Conservation (phyloP, 257 asterid genomes). For the Cinchona pubescens region DNA sequence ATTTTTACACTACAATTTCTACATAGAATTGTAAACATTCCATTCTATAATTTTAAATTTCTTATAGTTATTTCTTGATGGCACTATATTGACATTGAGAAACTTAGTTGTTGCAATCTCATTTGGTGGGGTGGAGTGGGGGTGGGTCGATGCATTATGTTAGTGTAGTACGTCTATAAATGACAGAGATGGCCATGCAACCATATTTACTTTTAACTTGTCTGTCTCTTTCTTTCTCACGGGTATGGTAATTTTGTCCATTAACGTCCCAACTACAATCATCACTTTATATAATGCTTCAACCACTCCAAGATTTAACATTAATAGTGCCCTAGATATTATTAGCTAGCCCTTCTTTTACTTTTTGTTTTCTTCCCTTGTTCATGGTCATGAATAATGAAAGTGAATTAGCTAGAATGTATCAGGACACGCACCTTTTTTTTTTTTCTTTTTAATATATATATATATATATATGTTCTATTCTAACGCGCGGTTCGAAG, state of each 20-base stretch:
- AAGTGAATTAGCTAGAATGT: neutral
- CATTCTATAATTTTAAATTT: too few species aligned
- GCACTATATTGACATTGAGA: too few species aligned
- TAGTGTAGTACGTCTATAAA: constrained; percentile 6
- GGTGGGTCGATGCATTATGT: neutral
- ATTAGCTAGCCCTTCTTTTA: neutral
- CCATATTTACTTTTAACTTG: neutral
- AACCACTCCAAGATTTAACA: constrained; percentile 32
- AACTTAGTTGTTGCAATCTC: too few species aligned
- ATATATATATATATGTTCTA: too few species aligned
- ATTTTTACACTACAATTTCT: too few species aligned
- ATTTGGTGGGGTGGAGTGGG: constrained; percentile 21
- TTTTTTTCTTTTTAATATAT: neutral
- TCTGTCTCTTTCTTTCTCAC: constrained; percentile 28
- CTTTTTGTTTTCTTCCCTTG: neutral
- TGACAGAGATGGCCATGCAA: constrained; percentile 16
- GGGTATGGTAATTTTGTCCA: constrained; percentile 31
- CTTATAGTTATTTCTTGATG: too few species aligned
- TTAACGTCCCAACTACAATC: constrained; percentile 38
- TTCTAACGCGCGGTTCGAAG: too few species aligned
- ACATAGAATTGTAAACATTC: too few species aligned
- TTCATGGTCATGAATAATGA: constrained; percentile 24
- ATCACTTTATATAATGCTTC: constrained; percentile 43
- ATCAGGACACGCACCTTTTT: neutral
- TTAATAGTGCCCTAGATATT: constrained; percentile 2